Base-by-base conservation (phyloP, 176 grass and related monocot genomes). In the Pharus latifolius region DNA sequence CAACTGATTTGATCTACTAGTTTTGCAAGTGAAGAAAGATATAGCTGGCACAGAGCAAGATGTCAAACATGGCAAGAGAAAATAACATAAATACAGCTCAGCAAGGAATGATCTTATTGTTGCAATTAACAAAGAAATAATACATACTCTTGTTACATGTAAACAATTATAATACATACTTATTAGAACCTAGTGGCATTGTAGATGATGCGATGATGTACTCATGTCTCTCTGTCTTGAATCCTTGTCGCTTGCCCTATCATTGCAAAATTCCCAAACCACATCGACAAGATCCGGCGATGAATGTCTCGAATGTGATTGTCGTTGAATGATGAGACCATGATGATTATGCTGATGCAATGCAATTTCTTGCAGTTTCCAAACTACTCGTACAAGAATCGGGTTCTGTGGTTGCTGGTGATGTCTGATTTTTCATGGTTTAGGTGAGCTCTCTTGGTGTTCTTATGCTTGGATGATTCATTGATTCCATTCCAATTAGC, bases 71-170 rank as follows among this genome's bases (percentile, higher is more conserved):
- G 24, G 72, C 25, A 13, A 51, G 58, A 67, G 16, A 49, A 67
- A 67, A 52, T 58, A 26, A n/a, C n/a, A n/a, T n/a, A 66, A 25
- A 29, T 48, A 73, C 51, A 73, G 49, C 59, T 52, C 50, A 66
- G 51, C 43, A 10, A 26, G 18, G 16, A 33, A 44, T 23, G 7
- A 13, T 2, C 48, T 44, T 61, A 65, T 50, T 82, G 9, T 63
- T 84, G 32, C 29, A 60, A 50, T 75, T 58, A 44, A 50, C n/a
- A 25, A 83, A 53, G 60, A 84, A 20, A 66, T 50, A 73, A 15
- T 68, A 72, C 22, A 26, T 60, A 16, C 8, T 43, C 32, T 74
- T 74, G n/a, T 56, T 78, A 61, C 61, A 79, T 10, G 68, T 27
- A 4, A 23, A 54, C 47, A 35, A 50, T 30, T 60, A 11, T 1